Conservation (phyloP, 2,329 filamentous ascomycete genomes). For the Pseudonectria foliicola region DNA sequence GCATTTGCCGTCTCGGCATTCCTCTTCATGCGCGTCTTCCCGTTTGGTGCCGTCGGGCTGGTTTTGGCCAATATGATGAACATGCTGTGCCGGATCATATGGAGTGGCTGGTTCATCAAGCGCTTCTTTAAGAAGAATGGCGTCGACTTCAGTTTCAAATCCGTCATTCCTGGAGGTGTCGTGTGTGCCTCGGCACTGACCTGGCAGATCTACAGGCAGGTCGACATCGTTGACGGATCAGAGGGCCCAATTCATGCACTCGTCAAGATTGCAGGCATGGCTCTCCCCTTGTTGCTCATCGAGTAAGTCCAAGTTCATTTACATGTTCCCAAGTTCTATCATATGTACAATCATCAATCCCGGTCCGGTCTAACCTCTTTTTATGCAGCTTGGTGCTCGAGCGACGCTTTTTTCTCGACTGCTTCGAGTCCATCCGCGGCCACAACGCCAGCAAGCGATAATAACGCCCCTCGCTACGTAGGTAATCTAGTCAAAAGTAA, state of each 20-base stretch:
- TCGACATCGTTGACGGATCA: slow-evolving; percentile 18
- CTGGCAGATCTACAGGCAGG: slow-evolving; percentile 18
- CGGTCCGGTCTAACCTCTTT: slow-evolving; percentile 7
- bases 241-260: slow-evolving; percentile 28
- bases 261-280: slow-evolving; percentile 41
- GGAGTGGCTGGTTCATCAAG: slow-evolving; percentile 68
- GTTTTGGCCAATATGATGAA: slow-evolving; percentile 86
- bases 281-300: slow-evolving; percentile 44
- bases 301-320: slow-evolving; percentile 47
- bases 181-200: slow-evolving; percentile 22
- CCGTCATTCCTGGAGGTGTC: slow-evolving; percentile 22
- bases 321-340: slow-evolving; percentile 11
- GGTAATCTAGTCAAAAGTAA: slow-evolving; percentile 65
- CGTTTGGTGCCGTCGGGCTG: slow-evolving; percentile 69
- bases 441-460: slow-evolving; percentile 24
- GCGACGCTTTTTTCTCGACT: slow-evolving; percentile 44
- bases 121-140: slow-evolving; percentile 50
- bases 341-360: slow-evolving; percentile 20
- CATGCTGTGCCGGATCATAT: slow-evolving; percentile 77
- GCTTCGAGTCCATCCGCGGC: slow-evolving; percentile 37
- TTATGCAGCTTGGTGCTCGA: slow-evolving; percentile 44
- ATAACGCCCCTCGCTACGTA: slow-evolving; percentile 8
- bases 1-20: slow-evolving; percentile 71
- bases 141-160: slow-evolving; percentile 20
- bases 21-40: slow-evolving; percentile 61